These are phyloP conservation scores for Stagonosporopsis tanaceti DNA, from an alignment of 2,329 filamentous ascomycete species.

Conservation along the genomic window DNA sequence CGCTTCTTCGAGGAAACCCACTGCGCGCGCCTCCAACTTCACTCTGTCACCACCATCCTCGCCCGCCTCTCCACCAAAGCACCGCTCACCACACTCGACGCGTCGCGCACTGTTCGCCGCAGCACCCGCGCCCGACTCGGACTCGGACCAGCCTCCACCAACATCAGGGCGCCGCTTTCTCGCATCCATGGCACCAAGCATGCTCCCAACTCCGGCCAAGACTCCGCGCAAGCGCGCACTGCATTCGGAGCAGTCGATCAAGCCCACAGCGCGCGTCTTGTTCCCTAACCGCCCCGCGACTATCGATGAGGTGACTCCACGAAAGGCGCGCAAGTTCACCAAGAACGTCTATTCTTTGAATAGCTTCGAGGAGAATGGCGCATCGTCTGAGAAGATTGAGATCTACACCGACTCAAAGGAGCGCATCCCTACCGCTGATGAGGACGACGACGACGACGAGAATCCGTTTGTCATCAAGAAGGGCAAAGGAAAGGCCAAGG, in stretches of 20 bases:
- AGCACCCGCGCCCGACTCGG: constrained; percentile 35
- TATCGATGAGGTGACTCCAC: constrained; percentile 65
- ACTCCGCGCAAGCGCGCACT: constrained; percentile 71
- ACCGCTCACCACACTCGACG: constrained; percentile 40
- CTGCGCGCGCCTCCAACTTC: constrained; percentile 56
- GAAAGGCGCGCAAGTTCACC: constrained; percentile 65
- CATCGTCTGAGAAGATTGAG: constrained; percentile 66
- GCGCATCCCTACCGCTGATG: constrained; percentile 71
- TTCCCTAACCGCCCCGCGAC: constrained; percentile 70
- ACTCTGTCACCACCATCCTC: constrained; percentile 55
- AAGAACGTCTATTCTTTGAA: constrained; percentile 58
- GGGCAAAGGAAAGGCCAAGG: constrained; percentile 53
- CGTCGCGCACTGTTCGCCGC: constrained; percentile 38
- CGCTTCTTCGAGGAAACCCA: constrained; percentile 32
- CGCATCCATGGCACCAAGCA: constrained; percentile 53
- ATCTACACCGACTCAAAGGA: constrained; percentile 86
- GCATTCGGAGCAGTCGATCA: constrained; percentile 51
- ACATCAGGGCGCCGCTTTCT: constrained; percentile 38
- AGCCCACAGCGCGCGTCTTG: constrained; percentile 61
- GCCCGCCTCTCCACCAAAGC: constrained; percentile 46
- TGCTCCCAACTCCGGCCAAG: constrained; percentile 81
- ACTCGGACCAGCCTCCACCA: constrained; percentile 40
- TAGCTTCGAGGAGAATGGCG: constrained; percentile 57
- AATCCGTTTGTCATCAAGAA: constrained; percentile 75
- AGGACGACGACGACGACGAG: constrained; percentile 59